phyloP scores from a whole-genome alignment of 257 asterid species.

The Fraxinus excelsior region DNA sequence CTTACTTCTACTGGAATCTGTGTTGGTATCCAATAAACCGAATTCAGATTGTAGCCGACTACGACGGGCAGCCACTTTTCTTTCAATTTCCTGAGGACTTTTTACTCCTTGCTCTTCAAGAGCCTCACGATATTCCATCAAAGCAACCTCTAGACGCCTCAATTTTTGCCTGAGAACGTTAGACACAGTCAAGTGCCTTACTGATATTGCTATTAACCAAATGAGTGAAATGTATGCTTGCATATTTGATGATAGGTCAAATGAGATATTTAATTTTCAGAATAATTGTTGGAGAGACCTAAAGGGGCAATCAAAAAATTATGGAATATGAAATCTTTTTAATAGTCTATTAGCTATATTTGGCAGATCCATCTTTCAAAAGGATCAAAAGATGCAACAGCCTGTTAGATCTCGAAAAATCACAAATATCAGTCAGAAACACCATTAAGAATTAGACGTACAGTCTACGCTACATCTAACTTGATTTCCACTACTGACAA shows the following conservation, averaged over 20 bases:
- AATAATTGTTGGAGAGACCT: not conserved
- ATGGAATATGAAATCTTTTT: not conserved
- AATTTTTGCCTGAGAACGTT: constrained; percentile 61
- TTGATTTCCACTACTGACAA: not conserved
- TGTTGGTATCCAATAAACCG: constrained; percentile 55
- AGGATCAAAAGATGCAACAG: constrained; percentile 11
- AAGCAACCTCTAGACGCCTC: constrained; percentile 81
- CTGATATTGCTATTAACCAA: constrained; percentile 15
- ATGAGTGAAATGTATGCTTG: not conserved
- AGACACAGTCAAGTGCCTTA: constrained; percentile 23
- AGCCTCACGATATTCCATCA: constrained; percentile 87
- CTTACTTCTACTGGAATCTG: constrained; percentile 71
- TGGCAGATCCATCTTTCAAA: constrained; percentile 10
- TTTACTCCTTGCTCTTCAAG: constrained; percentile 78
- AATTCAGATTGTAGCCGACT: constrained; percentile 65
- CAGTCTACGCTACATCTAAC: constrained; percentile 1
- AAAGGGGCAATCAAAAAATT: not conserved
- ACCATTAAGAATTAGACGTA: not conserved
- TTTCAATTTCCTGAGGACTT: constrained; percentile 68
- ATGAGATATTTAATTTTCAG: not conserved
- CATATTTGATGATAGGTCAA: not conserved
- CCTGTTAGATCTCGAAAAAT: not conserved
- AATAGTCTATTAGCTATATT: not conserved
- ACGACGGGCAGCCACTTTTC: constrained; percentile 68
- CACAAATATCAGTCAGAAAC: constrained; percentile 3